Base-by-base conservation (phyloP, 495 filamentous ascomycete species). In the Lindgomyces ingoldianus region DNA sequence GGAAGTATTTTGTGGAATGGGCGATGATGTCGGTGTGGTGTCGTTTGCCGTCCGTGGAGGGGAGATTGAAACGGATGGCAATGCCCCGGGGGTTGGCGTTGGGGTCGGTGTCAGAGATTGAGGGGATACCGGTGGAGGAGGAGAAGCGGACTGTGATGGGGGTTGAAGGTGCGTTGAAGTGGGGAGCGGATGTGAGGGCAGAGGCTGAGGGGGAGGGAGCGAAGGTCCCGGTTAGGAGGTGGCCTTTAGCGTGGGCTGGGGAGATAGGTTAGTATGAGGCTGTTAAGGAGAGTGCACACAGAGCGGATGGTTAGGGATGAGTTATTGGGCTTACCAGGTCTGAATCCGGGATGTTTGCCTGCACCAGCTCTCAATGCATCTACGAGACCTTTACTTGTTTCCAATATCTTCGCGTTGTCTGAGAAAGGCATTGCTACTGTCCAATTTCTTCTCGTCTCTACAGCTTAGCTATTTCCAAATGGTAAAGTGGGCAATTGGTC, bases 11-110 rank as follows among this genome's bases (percentile, higher is more conserved):
- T 1, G 77, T 78, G 6, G 76, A 78, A 70, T 85, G 83, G 1
- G 73, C 70, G 56, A 85, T 70, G 65, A 85, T 81, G 68, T 85
- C 82, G 0, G 81, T 84, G 69, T 85, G 82, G 16, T 73, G 73
- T 45, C 78, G 80, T n/a, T 73, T 65, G 19, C 78, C 75, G 46
- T 58, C 36, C 6, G 27, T 27, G 26, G 45, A 39, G 14, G 62
- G 62, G 3, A 82, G 73, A 27, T 78, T 36, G 72, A 84, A 83
- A 42, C 82, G 79, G 64, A 82, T 66, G 12, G 76, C 81, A 18
- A 83, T 71, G 21, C 82, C 82, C 22, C 77, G 76, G 0, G 82
- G 82, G 60, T 81, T 77, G 58, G 76, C 75, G 22, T 77, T 75
- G 2, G 76, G 70, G 58, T 83, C 78, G 0, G 70, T 80, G 65